Evolutionary conservation across 2,329 filamentous ascomycete species (phyloP).

Genomic region (Aspergillus pseudoviridinutans): DNA sequence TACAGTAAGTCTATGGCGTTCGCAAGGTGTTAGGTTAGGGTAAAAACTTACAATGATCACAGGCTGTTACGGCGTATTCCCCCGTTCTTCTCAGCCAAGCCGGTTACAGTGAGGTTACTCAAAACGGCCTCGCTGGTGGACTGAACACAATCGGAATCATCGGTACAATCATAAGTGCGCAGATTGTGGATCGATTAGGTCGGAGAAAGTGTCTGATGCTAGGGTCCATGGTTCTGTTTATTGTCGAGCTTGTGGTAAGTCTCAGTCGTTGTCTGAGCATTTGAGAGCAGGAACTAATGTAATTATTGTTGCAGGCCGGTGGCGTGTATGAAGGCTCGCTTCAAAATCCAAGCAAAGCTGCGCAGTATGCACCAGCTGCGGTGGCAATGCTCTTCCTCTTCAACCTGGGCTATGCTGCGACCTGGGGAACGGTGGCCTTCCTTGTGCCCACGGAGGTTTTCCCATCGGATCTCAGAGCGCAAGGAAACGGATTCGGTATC

Average conservation of each 20-base stretch:
- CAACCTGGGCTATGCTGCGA: conserved; percentile 42
- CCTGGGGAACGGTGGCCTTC: conserved; percentile 51
- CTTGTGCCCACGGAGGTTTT: conserved; percentile 55
- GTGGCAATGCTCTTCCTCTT: conserved; percentile 48
- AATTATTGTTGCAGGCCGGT: conserved; percentile 27
- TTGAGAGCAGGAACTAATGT: neutral
- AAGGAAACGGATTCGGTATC: conserved; percentile 57
- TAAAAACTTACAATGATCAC: neutral
- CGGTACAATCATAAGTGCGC: conserved; percentile 49
- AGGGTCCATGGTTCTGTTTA: conserved; percentile 37
- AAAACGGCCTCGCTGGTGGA: conserved; percentile 49
- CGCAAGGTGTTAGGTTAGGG: conserved; percentile 15
- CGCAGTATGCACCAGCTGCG: conserved; percentile 43
- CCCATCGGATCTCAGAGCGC: conserved; percentile 53
- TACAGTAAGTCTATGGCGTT: conserved; percentile 33
- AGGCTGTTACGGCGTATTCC: conserved; percentile 37
- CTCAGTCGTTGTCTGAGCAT: too few relatives aligned
- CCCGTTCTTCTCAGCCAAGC: conserved; percentile 26
- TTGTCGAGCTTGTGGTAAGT: conserved; percentile 40
- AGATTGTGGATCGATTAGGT: conserved; percentile 50
- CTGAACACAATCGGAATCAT: conserved; percentile 52
- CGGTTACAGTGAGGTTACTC: conserved; percentile 34
- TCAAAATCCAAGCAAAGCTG: conserved; percentile 31
- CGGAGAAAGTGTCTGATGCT: conserved; percentile 41
- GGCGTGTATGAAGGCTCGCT: conserved; percentile 42